Evolutionary conservation across 305 asterid genomes (phyloP), one percentile per base, ranked within the genome.

Genomic region (Ajuga reptans): DNA sequence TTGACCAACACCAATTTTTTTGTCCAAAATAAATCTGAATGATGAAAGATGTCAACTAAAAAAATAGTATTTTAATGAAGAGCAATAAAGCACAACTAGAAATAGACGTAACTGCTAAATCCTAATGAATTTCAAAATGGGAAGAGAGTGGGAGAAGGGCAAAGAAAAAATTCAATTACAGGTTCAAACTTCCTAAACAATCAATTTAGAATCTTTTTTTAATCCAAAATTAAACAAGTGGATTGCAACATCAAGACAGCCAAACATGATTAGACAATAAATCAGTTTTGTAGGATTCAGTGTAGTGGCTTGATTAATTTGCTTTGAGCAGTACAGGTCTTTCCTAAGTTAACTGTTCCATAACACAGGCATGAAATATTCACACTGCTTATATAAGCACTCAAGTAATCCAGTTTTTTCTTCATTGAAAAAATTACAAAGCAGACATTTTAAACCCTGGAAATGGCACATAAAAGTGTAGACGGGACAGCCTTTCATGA

Each of bases 1-100:
- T 77, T 93, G 99, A 50, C 96, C 97, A 72, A 93, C 84, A 64
- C 99, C 99, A 57, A 93, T 89, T 70, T 93, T 93, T 66, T 93
- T 90, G 86, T 93, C 97, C 78, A 93, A 79, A 74, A 93, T 90
- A 80, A 93, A 93, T 45, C 95, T 93, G 89, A 62, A 83, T 11
- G 4, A 52, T 42, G 12, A 56, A 52, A 11, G 55, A 52, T 16
- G 55, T 42, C 74, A 57, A 43, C 45, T 12, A 9, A 36, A 41
- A 54, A 29, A 27, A 37, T 4, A 7, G 3, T 21, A 54, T n/a
- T n/a, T n/a, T 49, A 10, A 47, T 27, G 45, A 43, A 2, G 36
- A 60, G 62, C 37, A 8, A 27, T 49, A 49, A 52, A 58, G 39
- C 21, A 54, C 58, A 12, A 14, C 43, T n/a, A n/a, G 36, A 50